These are phyloP conservation scores for Phylloporus sp. DNA, from an alignment of 768 basidiomycete species.

Conservation along the genomic window DNA sequence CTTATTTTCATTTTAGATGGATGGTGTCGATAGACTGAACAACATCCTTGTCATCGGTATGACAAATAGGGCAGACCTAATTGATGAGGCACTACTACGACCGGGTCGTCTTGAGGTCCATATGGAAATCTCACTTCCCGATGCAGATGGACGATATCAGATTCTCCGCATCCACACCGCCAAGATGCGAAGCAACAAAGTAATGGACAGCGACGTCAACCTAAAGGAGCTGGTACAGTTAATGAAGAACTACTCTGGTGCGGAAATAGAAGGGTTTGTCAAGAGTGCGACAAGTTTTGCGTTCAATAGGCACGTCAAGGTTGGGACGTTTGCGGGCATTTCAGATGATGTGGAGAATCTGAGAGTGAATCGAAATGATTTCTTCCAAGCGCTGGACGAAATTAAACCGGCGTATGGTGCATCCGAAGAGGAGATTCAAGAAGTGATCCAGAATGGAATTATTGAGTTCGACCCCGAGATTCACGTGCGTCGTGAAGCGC, in stretches of 20 bases:
- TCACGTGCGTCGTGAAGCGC: constrained; percentile 47
- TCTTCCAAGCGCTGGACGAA: constrained; percentile 87
- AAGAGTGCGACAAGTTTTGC: constrained; percentile 99
- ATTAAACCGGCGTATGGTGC: constrained; percentile 97
- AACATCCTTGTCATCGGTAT: constrained; percentile 99
- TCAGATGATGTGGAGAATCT: constrained; percentile 94
- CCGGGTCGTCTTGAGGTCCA: constrained; percentile 99
- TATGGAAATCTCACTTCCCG: constrained; percentile 98
- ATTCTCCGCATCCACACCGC: constrained; percentile 93
- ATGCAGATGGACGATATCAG: constrained; percentile 87
- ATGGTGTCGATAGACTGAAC: constrained; percentile 97
- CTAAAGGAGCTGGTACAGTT: constrained; percentile 71
- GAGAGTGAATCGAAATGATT: constrained; percentile 82
- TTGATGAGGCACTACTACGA: constrained; percentile 95
- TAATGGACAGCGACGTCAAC: constrained; percentile 87
- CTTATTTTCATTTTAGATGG: constrained; percentile 63
- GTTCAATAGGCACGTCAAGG: constrained; percentile 95
- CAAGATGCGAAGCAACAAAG: constrained; percentile 89
- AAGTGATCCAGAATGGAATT: constrained; percentile 95
- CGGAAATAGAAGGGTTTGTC: constrained; percentile 92
- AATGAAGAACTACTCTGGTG: constrained; percentile 98
- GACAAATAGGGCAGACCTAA: constrained; percentile 98
- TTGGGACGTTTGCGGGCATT: constrained; percentile 95
- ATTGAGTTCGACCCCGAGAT: constrained; percentile 76
- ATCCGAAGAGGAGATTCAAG: constrained; percentile 90